These are phyloP conservation scores for Cairneyella variabilis DNA, from an alignment of 495 filamentous ascomycete genomes.

Conservation along the genomic window DNA sequence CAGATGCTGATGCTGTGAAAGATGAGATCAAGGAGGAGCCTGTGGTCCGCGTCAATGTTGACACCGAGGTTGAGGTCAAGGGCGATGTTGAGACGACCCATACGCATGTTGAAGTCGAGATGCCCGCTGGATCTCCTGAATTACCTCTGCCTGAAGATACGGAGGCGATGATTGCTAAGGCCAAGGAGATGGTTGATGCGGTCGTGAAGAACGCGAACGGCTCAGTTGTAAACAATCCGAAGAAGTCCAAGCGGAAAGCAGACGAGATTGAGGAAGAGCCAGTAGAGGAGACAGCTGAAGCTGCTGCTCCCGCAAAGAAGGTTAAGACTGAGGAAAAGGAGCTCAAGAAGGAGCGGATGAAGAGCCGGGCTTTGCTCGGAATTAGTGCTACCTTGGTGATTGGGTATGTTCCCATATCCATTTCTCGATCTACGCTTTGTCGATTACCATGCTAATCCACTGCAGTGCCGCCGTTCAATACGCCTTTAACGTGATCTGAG, in stretches of 20 bases:
- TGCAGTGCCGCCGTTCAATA: constrained; percentile 25
- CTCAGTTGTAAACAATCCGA: constrained; percentile 34
- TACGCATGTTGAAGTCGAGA: constrained; percentile 76
- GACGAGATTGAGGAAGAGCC: constrained; percentile 56
- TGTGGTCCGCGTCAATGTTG: constrained; percentile 65
- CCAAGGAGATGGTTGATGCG: constrained; percentile 85
- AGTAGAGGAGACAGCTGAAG: constrained; percentile 34
- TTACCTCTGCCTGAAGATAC: constrained; percentile 71
- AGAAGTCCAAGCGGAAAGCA: constrained; percentile 74
- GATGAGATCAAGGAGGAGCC: constrained; percentile 41
- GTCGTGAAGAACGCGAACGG: constrained; percentile 57
- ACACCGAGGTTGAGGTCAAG: constrained; percentile 60
- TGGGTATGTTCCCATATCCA: constrained; percentile 57
- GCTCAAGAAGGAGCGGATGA: constrained; percentile 75
- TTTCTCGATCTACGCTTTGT: no score
- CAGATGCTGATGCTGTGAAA: constrained; percentile 27
- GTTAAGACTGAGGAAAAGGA: constrained; percentile 69
- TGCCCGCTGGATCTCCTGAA: constrained; percentile 63
- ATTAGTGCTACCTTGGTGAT: constrained; percentile 79
- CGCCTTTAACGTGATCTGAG: constrained; percentile 21
- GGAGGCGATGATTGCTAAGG: constrained; percentile 75
- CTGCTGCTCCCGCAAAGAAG: constrained; percentile 66
- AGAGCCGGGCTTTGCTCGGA: constrained; percentile 78
- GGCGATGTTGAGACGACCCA: constrained; percentile 62
- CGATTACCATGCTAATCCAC: not conserved